These are phyloP conservation scores for Scleroderma bovista DNA, from an alignment of 768 basidiomycete genomes.

Conservation along the genomic window DNA sequence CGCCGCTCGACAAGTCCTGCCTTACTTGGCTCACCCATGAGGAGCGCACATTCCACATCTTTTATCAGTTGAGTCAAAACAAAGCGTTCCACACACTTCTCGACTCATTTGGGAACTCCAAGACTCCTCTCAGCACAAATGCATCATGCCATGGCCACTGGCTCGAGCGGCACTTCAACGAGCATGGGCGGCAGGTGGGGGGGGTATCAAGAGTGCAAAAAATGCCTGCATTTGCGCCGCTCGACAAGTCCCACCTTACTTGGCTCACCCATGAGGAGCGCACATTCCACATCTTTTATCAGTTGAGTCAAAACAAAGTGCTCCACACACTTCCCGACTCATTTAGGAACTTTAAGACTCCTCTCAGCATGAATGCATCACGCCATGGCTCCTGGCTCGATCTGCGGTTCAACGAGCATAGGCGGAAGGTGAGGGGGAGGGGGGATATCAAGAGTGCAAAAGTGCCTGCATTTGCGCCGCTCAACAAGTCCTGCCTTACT, in stretches of 20 bases:
- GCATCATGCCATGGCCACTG: conserved; percentile 81
- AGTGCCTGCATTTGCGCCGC: too few species aligned
- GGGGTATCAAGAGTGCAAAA: conserved; percentile 79
- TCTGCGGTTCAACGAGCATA: conserved; percentile 78
- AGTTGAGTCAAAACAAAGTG: conserved; percentile 71
- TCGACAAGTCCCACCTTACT: conserved; percentile 87
- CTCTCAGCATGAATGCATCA: conserved; percentile 73
- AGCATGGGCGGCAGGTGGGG: conserved; percentile 77
- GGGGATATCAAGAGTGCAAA: too few species aligned
- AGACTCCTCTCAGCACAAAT: conserved; percentile 79
- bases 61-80: conserved; percentile 84
- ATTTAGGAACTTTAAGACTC: too few species aligned
- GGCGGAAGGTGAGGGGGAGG: conserved; percentile 70
- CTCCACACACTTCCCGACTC: too few species aligned
- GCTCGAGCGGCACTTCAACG: conserved; percentile 82
- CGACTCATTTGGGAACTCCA: conserved; percentile 88
- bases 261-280: conserved; percentile 79
- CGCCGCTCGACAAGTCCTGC: conserved; percentile 88
- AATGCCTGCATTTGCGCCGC: conserved; percentile 70
- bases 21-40: conserved; percentile 69
- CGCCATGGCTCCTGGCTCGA: conserved; percentile 82
- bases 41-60: conserved; percentile 86
- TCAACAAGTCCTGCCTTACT: conserved; percentile 68
- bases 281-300: conserved; percentile 89
- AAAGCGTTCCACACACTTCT: conserved; percentile 72